These are phyloP conservation scores for Periconia digitata DNA, from an alignment of 2,329 filamentous ascomycete genomes.

Conservation along the genomic window DNA sequence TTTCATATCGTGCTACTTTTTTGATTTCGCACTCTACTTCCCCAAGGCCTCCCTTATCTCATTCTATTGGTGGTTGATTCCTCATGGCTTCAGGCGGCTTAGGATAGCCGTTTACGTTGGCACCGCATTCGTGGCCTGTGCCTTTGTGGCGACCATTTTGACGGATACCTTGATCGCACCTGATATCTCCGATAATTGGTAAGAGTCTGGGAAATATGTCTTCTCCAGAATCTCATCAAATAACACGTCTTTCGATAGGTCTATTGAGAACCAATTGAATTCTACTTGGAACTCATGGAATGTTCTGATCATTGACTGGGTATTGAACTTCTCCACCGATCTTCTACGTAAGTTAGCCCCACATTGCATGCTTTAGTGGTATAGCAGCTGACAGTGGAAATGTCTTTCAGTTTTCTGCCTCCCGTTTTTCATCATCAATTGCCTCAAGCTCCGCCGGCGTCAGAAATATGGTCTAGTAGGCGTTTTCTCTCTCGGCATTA, in stretches of 20 bases:
- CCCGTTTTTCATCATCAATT: conserved; percentile 24
- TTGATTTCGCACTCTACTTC: conserved; percentile 24
- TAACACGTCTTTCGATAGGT: conserved; percentile 4
- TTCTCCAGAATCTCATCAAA: not conserved
- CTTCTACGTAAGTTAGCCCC: conserved; percentile 12
- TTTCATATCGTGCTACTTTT: conserved; percentile 20
- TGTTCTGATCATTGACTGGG: conserved; percentile 16
- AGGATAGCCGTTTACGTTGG: conserved; percentile 16
- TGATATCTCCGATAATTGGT: conserved; percentile 22
- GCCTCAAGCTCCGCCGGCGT: conserved; percentile 22
- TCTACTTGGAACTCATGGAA: conserved; percentile 23
- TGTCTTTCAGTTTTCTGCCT: conserved; percentile 17
- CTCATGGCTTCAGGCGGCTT: conserved; percentile 18
- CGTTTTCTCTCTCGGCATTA: conserved; percentile 21
- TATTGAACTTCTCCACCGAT: conserved; percentile 21
- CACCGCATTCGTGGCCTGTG: conserved; percentile 8
- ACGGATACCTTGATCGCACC: conserved; percentile 16
- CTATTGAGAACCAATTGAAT: conserved; percentile 17
- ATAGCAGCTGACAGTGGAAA: not conserved
- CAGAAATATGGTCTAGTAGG: conserved; percentile 25
- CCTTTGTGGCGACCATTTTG: conserved; percentile 17
- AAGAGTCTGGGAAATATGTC: not conserved
- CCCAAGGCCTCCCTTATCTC: conserved; percentile 22
- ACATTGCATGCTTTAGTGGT: not conserved
- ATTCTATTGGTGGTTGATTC: conserved; percentile 30